These are phyloP conservation scores for Zygosaccharomyces lentus DNA, from an alignment of 805 yeast species.

Conservation along the genomic window DNA sequence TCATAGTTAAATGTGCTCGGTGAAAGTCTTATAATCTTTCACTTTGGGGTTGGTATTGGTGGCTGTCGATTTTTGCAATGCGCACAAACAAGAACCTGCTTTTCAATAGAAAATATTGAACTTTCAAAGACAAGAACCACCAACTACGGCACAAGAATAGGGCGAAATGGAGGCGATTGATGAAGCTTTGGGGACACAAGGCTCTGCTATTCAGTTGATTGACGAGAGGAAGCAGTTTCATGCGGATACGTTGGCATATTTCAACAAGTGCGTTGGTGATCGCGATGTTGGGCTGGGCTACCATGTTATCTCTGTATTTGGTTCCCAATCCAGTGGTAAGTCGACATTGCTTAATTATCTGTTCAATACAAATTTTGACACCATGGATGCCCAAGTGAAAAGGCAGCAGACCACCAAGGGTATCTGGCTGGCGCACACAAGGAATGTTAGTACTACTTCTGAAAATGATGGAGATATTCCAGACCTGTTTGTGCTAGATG, in stretches of 20 bases:
- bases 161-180: slow-evolving; percentile 1
- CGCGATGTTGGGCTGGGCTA: slow-evolving; percentile 60
- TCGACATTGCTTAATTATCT: slow-evolving; percentile 83
- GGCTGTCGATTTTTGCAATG: background rate
- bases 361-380: slow-evolving; percentile 84
- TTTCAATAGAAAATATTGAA: background rate
- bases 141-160: background rate
- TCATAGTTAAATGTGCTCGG: background rate
- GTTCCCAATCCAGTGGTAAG: slow-evolving; percentile 95
- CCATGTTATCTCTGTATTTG: slow-evolving; percentile 92
- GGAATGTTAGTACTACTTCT: slow-evolving; percentile 32
- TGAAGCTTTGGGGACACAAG: background rate
- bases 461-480: slow-evolving; percentile 8
- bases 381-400: slow-evolving; percentile 73
- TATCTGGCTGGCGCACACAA: slow-evolving; percentile 66
- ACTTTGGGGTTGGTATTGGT: background rate
- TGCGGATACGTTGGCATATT: slow-evolving; percentile 19
- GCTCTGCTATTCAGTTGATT: slow-evolving; percentile 46
- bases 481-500: slow-evolving; percentile 80
- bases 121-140: background rate
- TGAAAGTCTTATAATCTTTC: background rate
- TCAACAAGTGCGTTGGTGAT: slow-evolving; percentile 20
- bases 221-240: slow-evolving; percentile 50
- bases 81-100: background rate
- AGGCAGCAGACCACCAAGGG: slow-evolving; percentile 92